Base-by-base conservation (phyloP, 106 monocot species). In the Vanilla planifolia region DNA sequence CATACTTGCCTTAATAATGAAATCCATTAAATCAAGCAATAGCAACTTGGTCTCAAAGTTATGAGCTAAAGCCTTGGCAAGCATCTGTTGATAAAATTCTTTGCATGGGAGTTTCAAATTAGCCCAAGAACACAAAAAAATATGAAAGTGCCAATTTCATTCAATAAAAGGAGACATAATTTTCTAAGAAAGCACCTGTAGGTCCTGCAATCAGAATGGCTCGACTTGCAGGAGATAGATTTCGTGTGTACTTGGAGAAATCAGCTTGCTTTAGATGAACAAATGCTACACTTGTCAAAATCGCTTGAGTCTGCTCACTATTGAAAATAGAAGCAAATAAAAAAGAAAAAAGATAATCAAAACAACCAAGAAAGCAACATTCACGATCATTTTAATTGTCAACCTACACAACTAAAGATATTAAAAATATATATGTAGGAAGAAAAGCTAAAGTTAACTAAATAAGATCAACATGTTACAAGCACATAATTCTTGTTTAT, bases 191-290 rank as follows among this genome's bases (percentile, higher is more conserved):
- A 45, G 7, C 76, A 87, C 87, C 82, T 74, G 79, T 65, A 58
- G 87, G 82, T n/a, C 87, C 87, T 13, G 83, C 83, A 1, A 88
- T 65, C 62, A 88, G 65, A 71, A 88, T 76, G 0, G 88, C 67
- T 27, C 73, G 75, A 77, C 88, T 88, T 58, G 83, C 83, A 24
- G 83, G 88, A 61, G 88, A 68, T 57, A 88, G 79, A 69, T 88
- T 88, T 51, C 88, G 62, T 20, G 75, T 83, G 55, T 83, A 71
- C 63, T 76, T 77, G 2, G 76, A 83, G 27, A 79, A 66, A 27
- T 88, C 88, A 15, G 76, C 79, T 76, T 88, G 83, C 61, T 88
- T 83, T 67, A 88, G 67, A 55, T 83, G 88, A 68, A 88, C 88
- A 74, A 70, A 88, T 28, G 88, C 88, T 16, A 76, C 83, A 79